Evolutionary conservation across 371 early-diverging fungal species (phyloP).

Genomic region (Mortierella sp.): DNA sequence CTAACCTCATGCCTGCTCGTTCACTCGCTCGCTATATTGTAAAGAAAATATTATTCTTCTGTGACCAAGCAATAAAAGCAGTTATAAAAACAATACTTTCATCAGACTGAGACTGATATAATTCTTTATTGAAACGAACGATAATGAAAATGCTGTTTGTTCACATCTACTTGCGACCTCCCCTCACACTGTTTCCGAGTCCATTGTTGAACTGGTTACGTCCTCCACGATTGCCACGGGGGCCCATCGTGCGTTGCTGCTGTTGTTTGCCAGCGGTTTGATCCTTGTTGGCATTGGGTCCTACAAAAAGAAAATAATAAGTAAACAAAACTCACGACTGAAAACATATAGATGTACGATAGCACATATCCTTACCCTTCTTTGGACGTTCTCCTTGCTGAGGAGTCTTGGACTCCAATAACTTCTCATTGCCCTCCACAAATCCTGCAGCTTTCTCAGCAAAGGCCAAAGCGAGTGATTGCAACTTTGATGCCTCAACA

Average conservation of each 20-base stretch:
- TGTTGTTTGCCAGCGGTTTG: conserved; percentile 48
- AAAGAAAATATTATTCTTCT: not conserved
- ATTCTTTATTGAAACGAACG: not conserved
- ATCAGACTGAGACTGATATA: conserved; percentile 39
- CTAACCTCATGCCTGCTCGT: not conserved
- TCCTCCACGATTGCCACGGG: conserved; percentile 53
- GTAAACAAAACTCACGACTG: too few relatives aligned
- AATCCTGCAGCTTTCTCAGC: conserved; percentile 90
- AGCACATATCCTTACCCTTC: conserved; percentile 56
- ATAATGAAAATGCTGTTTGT: not conserved
- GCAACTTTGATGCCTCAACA: conserved; percentile 86
- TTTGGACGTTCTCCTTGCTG: conserved; percentile 58
- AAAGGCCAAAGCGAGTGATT: conserved; percentile 86
- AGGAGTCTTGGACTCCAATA: conserved; percentile 76
- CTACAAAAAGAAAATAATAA: conserved; percentile 19
- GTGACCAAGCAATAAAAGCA: conserved; percentile 83
- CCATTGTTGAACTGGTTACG: conserved; percentile 62
- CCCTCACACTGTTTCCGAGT: conserved; percentile 61
- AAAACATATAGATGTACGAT: too few relatives aligned
- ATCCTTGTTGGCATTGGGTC: conserved; percentile 54
- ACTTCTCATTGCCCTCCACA: conserved; percentile 93
- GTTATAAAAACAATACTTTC: conserved; percentile 94
- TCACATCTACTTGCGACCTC: conserved; percentile 46
- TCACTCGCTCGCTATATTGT: not conserved
- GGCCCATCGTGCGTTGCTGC: conserved; percentile 55